phyloP scores from a whole-genome alignment of 768 basidiomycete genomes.

The Macrolepiota albuminosa region DNA sequence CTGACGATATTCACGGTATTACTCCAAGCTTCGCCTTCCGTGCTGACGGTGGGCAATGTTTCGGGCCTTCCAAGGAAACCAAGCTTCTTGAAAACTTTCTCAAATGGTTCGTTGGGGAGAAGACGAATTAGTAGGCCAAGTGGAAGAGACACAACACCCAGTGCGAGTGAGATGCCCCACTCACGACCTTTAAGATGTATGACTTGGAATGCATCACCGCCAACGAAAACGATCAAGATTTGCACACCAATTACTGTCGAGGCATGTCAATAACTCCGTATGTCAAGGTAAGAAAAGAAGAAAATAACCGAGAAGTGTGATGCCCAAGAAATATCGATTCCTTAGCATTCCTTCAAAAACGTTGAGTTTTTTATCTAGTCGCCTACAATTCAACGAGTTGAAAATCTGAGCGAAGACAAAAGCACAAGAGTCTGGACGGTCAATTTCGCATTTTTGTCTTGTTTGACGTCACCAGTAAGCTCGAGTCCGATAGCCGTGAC shows the following conservation, averaged over 20 bases:
- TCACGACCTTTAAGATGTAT: constrained; percentile 72
- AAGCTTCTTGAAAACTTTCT: constrained; percentile 41
- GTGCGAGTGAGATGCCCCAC: constrained; percentile 90
- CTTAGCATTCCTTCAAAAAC: constrained; percentile 77
- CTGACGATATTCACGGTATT: constrained; percentile 77
- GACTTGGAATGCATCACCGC: constrained; percentile 89
- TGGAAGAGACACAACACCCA: constrained; percentile 85
- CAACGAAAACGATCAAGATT: constrained; percentile 85
- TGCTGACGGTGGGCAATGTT: constrained; percentile 56
- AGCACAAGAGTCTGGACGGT: constrained; percentile 74
- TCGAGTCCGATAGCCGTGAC: constrained; percentile 80
- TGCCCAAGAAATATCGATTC: constrained; percentile 81
- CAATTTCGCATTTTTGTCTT: background rate
- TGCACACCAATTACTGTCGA: constrained; percentile 79
- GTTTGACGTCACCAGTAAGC: constrained; percentile 25
- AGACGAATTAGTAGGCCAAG: constrained; percentile 78
- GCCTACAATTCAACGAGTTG: constrained; percentile 89
- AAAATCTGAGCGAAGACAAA: constrained; percentile 98
- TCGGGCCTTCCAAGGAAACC: constrained; percentile 62
- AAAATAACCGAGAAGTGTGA: constrained; percentile 78
- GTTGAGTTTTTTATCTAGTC: constrained; percentile 82
- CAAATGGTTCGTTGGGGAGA: constrained; percentile 78
- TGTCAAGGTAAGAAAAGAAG: constrained; percentile 18
- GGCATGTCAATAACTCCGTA: background rate
- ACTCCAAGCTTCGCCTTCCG: constrained; percentile 66